Evolutionary conservation across 164 flowering plant genomes (phyloP).

Genomic region (Piper longum): DNA sequence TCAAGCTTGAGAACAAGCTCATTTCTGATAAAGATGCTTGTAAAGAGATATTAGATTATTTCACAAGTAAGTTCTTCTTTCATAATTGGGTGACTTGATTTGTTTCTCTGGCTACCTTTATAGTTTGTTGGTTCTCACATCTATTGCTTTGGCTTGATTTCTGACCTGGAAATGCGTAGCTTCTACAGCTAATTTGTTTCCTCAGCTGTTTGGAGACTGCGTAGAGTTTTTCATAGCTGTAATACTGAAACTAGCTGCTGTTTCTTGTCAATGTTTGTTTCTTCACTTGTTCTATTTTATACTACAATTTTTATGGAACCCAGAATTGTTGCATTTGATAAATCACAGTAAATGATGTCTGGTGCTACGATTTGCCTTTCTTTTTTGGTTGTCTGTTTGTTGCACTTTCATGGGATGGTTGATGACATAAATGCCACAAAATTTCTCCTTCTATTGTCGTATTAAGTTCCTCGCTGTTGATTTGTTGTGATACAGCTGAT

Average conservation of each 20-base stretch:
- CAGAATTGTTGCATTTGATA: neutral
- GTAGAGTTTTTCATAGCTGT: neutral
- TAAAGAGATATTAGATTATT: conserved; percentile 44
- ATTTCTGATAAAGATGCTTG: conserved; percentile 61
- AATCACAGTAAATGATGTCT: neutral
- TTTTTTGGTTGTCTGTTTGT: no score
- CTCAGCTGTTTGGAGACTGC: neutral
- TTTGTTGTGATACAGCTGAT: neutral
- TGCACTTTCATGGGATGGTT: neutral
- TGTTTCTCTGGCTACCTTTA: neutral
- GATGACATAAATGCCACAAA: neutral
- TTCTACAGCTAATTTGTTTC: no score
- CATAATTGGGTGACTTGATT: neutral
- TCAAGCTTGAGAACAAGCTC: conserved; percentile 37
- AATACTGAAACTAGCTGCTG: neutral
- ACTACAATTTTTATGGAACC: neutral
- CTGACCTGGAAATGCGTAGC: neutral
- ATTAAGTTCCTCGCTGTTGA: neutral
- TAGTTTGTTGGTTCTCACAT: neutral
- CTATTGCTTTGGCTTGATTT: neutral
- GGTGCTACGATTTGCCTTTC: neutral
- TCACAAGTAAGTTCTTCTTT: conserved; percentile 47
- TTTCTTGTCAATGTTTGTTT: neutral
- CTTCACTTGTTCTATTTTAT: neutral
- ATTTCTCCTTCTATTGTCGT: neutral